Percentiles rank a stretch among this genome's conserved stretches.
Evolutionary conservation across 768 basidiomycete genomes (phyloP).

Genomic region (Rhizopogon roseolus): DNA sequence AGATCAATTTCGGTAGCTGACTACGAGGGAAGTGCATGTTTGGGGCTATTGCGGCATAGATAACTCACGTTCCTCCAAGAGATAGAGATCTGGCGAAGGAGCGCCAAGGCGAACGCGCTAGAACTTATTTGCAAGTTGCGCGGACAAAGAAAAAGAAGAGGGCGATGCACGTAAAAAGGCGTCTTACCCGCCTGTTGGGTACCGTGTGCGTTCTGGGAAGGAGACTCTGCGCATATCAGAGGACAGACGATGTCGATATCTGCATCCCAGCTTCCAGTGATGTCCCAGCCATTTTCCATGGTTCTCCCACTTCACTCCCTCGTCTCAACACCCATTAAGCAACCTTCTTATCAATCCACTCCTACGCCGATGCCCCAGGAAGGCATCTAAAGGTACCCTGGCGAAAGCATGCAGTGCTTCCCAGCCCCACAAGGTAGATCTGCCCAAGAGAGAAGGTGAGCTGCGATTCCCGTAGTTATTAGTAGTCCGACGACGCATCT

Average conservation of each 20-base stretch:
- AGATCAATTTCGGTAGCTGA: too few species aligned
- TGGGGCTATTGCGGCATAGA: too few species aligned
- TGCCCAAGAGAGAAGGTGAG: too few species aligned
- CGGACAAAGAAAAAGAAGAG: neutral
- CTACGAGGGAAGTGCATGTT: too few species aligned
- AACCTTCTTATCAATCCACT: neutral
- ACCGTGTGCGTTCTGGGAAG: constrained; percentile 41
- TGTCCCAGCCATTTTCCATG: neutral
- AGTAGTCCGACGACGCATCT: too few species aligned
- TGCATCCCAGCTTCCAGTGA: too few species aligned
- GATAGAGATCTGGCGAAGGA: neutral
- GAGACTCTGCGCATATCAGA: constrained; percentile 17
- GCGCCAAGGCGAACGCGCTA: neutral
- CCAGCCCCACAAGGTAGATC: too few species aligned
- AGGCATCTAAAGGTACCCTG: too few species aligned
- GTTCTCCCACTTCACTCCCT: neutral
- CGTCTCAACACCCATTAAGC: constrained; percentile 1
- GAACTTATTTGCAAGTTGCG: neutral
- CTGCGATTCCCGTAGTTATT: too few species aligned
- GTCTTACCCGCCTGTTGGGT: constrained; percentile 39
- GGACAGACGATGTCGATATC: neutral
- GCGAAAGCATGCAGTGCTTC: too few species aligned
- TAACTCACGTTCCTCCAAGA: too few species aligned
- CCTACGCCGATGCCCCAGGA: constrained; percentile 5
- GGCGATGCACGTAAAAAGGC: constrained; percentile 38